Base-by-base conservation (phyloP, 2,329 filamentous ascomycete species). In the Fusarium sp. region DNA sequence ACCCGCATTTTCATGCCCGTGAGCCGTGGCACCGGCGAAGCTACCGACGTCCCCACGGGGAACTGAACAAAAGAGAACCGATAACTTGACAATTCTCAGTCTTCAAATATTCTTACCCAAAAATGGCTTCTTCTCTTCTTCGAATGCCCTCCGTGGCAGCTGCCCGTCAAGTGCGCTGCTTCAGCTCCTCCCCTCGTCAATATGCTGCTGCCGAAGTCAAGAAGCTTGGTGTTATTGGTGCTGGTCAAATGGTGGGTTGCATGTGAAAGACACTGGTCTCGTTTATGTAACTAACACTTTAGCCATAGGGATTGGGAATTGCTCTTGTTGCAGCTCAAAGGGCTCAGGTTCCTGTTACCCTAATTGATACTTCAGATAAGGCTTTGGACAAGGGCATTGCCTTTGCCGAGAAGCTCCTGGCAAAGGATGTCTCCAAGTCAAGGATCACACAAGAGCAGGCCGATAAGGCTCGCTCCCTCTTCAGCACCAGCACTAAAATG, bases 361-460 rank as follows among this genome's bases (percentile, higher is more conserved):
- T 99, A 40, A 87, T 99, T 62, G 96, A 99, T 78, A 91, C 82
- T 64, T 96, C 91, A 13, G 89, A 97, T 80, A 87, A 90, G 45
- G 92, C 95, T 17, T 85, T 99, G 65, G 90, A 96, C 75, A 97
- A 96, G 82, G 93, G 94, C 46, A 80, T 98, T 48, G 90, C 90
- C 62, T 98, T 99, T 80, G 95, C 95, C 71, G 91, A 97, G 76
- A 97, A 97, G 79, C 89, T 99, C 8, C 88, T 99, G 7, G 89
- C 91, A 67, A 99, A 97, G 80, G 94, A 98, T 80, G 92, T 99
- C 23, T 83, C 89, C 75, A 99, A 98, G 82, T 87, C 93, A 62
- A 89, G 92, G 65, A 88, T 98, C 68, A 93, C 93, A 11, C 90
- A 94, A 78, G 89, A 92, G 48, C 89, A 95, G 70, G 93, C 96